Conservation (phyloP, 371 early-diverging fungal genomes). For the Lichtheimia corymbifera region DNA sequence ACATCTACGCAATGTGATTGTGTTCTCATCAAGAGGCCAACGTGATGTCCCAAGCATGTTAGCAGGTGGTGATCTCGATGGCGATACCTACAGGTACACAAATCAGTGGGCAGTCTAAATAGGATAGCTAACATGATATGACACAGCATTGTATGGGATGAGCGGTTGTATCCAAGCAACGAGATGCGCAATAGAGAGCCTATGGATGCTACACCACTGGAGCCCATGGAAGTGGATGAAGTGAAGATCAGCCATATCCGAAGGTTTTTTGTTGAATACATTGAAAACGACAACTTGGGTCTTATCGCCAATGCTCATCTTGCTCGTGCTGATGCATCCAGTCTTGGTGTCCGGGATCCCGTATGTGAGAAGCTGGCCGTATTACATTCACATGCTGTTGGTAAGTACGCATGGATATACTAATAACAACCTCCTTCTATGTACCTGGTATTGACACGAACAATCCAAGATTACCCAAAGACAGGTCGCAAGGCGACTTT, state of each 20-base stretch:
- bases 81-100: slow-evolving; percentile 68
- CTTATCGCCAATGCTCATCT: slow-evolving; percentile 63
- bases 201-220: slow-evolving; percentile 24
- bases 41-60: slow-evolving; percentile 72
- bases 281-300: slow-evolving; percentile 67
- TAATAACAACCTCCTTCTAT: too few species aligned
- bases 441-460: neutral
- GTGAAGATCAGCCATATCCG: slow-evolving; percentile 48
- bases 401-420: slow-evolving; percentile 32
- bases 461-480: slow-evolving; percentile 62
- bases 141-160: slow-evolving; percentile 66
- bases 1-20: slow-evolving; percentile 72
- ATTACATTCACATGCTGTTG: slow-evolving; percentile 67
- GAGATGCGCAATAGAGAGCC: neutral
- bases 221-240: slow-evolving; percentile 23
- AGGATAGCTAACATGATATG: neutral
- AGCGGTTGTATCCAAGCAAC: slow-evolving; percentile 26
- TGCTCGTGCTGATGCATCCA: slow-evolving; percentile 52
- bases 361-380: slow-evolving; percentile 54
- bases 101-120: neutral
- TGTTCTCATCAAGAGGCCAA: slow-evolving; percentile 68
- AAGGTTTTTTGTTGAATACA: slow-evolving; percentile 63
- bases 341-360: slow-evolving; percentile 33
- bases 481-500: slow-evolving; percentile 59
- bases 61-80: slow-evolving; percentile 81